Evolutionary conservation across 202 grass and related monocot genomes (phyloP), one percentile per base, ranked within the genome.

Genomic region (Saccharum hybrid): DNA sequence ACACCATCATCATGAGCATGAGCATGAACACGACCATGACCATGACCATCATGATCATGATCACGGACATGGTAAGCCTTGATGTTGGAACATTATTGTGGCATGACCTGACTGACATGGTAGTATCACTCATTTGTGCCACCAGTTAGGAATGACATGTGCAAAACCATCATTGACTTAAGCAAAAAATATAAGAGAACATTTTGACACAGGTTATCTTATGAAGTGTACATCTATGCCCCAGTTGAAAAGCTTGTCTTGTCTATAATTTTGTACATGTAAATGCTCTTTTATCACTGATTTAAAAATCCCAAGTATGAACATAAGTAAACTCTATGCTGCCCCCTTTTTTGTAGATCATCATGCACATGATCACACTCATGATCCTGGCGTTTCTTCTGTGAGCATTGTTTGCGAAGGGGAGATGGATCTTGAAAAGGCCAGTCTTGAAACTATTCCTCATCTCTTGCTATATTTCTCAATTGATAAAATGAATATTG

Each of bases 381-480:
- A 99, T 80, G 96, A 99, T 82, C 96, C 93, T 59, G 93, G 96
- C 36, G 91, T 99, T 83, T 99, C 93, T 88, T 99, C 96, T 33
- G 96, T 99, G 66, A 99, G 96, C 89, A 92, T 99, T 48, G 96
- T 98, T 73, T 98, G 96, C 40, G 96, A 98, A 94, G 93, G 96
- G 71, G 89, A 87, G 88, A 87, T 99, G 87, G 88, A 99, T 91
- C 93, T 99, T 81, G 85, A 99, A 69, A 99, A 99, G 96, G 96
- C 89, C 48, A 67, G 79, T 79, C 13, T 75, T 51, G 28, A n/a
- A 87, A 51, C 74, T 79, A 74, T 41, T 82, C 51, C 22, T 61
- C 74, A 65, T 76, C 0, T 71, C 30, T 42, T 37, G 40, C 73
- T 78, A 21, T 78, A 48, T 72, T 81, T 88, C 54, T 89, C 51